Evolutionary conservation across 192 early-diverging fungal genomes (phyloP), one percentile per base, ranked within the genome.

Genomic region (Gonapodya prolifera): DNA sequence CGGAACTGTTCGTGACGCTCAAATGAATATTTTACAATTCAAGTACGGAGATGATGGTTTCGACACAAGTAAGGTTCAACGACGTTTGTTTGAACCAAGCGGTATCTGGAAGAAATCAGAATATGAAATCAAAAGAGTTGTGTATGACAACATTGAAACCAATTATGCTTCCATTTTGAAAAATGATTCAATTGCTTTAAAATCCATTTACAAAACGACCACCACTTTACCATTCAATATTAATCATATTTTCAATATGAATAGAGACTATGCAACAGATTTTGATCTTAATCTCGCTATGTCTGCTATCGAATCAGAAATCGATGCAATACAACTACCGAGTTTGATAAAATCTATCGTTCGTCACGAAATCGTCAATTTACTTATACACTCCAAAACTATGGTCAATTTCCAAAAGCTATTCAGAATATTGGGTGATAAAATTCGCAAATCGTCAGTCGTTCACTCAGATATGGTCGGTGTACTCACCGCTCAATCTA

Each of bases 391-490:
- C n/a, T n/a, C n/a, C n/a, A n/a, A n/a, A n/a, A n/a, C n/a, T n/a
- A n/a, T n/a, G n/a, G n/a, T n/a, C n/a, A n/a, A n/a, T n/a, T 98
- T 96, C 89, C 91, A 93, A 79, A 95, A 97, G 35, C 85, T 91
- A 76, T 61, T 94, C 34, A 87, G 95, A 36, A 82, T 99, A 32
- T 79, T 99, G 35, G 95, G 95, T 8, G 96, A 98, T 82, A 95
- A 98, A 80, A 91, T 94, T 83, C 89, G 89, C 2, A 87, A 96
- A 29, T 89, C 96, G 32, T 87, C 95, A 75, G 96, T 97, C 34
- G 91, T 94, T 77, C 93, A 95, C 0, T 95, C 96, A 36, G 97
- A 99, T 86, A 98, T 98, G 95, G 96, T 99, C 18, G 97, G 97
- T 35, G 94, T 93, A 17, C 86, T 99, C 77, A 96, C 97, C 30